A percentile compares a stretch with the other conserved stretches of the same genome.
Evolutionary conservation across 495 filamentous ascomycete genomes (phyloP).

Genomic region (Beverwykella pulmonaria): DNA sequence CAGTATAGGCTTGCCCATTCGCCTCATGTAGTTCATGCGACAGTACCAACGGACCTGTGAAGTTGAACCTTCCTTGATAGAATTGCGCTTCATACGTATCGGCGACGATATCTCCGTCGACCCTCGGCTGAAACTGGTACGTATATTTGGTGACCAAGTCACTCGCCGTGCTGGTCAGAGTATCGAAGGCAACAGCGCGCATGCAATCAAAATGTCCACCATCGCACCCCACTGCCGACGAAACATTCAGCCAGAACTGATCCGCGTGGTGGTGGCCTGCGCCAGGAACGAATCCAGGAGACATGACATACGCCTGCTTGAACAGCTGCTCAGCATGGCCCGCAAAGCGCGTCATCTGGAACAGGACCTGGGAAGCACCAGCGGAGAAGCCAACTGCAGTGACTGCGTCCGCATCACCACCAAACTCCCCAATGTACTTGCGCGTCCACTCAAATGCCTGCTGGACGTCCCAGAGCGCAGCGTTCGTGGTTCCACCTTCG

Average conservation of each 20-base stretch:
- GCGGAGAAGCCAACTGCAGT: slow-evolving; percentile 14
- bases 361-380: slow-evolving; percentile 8
- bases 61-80: slow-evolving; percentile 49
- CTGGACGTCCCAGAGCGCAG: slow-evolving; percentile 36
- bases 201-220: slow-evolving; percentile 44
- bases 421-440: slow-evolving; percentile 19
- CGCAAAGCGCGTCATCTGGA: slow-evolving; percentile 42
- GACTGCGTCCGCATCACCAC: slow-evolving; percentile 13
- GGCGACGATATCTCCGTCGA: slow-evolving; percentile 47
- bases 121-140: slow-evolving; percentile 49
- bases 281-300: slow-evolving; percentile 46
- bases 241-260: slow-evolving; percentile 46
- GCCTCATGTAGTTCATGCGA: slow-evolving; percentile 45
- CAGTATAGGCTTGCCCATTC: slow-evolving; percentile 39
- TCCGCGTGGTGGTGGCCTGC: slow-evolving; percentile 45
- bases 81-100: slow-evolving; percentile 48
- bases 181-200: slow-evolving; percentile 42
- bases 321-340: slow-evolving; percentile 46
- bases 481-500: slow-evolving; percentile 42
- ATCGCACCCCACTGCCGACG: slow-evolving; percentile 41
- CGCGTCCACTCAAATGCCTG: slow-evolving; percentile 33
- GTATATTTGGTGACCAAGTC: slow-evolving; percentile 37
- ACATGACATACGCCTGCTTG: slow-evolving; percentile 46
- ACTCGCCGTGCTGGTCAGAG: slow-evolving; percentile 37
- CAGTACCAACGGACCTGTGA: slow-evolving; percentile 44